Base-by-base conservation (phyloP, 495 filamentous ascomycete genomes). In the Penicillium cataractarum region DNA sequence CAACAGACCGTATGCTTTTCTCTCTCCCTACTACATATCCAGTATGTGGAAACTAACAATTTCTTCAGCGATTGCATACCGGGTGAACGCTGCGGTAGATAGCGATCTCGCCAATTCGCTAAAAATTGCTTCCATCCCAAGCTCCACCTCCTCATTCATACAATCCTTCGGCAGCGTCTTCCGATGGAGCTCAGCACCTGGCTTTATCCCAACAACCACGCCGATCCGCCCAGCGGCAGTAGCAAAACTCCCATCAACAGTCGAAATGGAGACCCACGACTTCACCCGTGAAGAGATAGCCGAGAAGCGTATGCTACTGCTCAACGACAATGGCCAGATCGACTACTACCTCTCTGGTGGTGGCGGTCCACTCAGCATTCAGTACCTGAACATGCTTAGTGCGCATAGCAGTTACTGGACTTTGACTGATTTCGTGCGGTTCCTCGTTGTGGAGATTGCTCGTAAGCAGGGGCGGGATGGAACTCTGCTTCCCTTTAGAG, bases 381-480 rank as follows among this genome's bases (percentile, higher is more conserved):
- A 97, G 79, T 99, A 99, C 72, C 74, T 97, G 4, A 97, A 96
- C 65, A 99, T 99, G 94, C 75, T 99, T 61, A 90, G 92, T 58
- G 95, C 95, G n/a, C 95, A 99, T 75, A 92, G 90, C 60, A 92
- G 89, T 63, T 99, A 99, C 68, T 98, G 95, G 95, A 84, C 84
- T 10, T 86, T 89, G 65, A 82, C 83, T 59, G 95, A 98, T 71
- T 91, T 98, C 75, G 87, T 95, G 26, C 77, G 93, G 39, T 87
- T 98, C 70, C 70, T 97, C 55, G 94, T 97, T 21, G 75, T 92
- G 40, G 95, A 99, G 76, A 86, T 94, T 66, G 93, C 94, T 9
- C 78, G 94, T 60, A 82, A 80, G 70, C 84, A 87, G 39, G 93
- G 93, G 6, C 87, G 84, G 64, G 76, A 82, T 21, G 83, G 89